phyloP scores from a whole-genome alignment of 108 stramenopile species.

The Cyclotella sp. region DNA sequence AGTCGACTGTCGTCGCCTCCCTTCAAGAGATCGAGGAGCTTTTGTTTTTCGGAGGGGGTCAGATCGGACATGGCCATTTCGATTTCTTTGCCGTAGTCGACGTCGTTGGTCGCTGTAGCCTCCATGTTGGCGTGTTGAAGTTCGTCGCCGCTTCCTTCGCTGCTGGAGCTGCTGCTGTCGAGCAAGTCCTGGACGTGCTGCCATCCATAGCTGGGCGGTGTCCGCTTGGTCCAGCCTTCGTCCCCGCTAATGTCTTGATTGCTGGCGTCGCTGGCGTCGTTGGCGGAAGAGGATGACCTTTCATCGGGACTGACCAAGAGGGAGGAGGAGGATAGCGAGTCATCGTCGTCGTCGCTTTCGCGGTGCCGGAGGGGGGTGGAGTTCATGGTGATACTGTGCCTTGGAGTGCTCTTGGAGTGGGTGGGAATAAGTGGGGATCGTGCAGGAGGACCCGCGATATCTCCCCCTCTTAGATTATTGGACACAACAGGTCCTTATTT shows the following conservation, averaged over 20 bases:
- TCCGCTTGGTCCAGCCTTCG: background rate
- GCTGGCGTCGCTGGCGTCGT: background rate
- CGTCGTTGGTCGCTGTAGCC: background rate
- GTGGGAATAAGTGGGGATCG: too few relatives aligned
- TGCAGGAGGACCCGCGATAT: too few relatives aligned
- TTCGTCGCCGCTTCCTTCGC: background rate
- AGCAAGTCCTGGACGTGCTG: slow-evolving; percentile 24
- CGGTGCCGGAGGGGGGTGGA: background rate
- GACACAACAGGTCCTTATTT: too few relatives aligned
- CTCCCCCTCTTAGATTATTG: too few relatives aligned
- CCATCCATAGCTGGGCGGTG: slow-evolving; percentile 27
- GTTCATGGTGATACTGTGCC: too few relatives aligned
- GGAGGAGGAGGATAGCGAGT: slow-evolving; percentile 7
- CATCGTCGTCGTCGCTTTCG: background rate
- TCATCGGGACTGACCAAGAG: slow-evolving; percentile 25
- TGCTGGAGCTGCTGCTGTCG: slow-evolving; percentile 2
- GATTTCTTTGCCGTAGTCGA: slow-evolving; percentile 3
- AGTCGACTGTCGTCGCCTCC: background rate
- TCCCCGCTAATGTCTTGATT: background rate
- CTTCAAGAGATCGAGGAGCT: background rate
- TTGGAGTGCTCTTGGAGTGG: too few relatives aligned
- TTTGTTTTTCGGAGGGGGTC: background rate
- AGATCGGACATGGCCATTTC: slow-evolving; percentile 13
- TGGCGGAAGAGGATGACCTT: background rate
- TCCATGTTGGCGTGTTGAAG: background rate